Conservation (phyloP, 2,329 filamentous ascomycete species). For the Fusarium sp. region DNA sequence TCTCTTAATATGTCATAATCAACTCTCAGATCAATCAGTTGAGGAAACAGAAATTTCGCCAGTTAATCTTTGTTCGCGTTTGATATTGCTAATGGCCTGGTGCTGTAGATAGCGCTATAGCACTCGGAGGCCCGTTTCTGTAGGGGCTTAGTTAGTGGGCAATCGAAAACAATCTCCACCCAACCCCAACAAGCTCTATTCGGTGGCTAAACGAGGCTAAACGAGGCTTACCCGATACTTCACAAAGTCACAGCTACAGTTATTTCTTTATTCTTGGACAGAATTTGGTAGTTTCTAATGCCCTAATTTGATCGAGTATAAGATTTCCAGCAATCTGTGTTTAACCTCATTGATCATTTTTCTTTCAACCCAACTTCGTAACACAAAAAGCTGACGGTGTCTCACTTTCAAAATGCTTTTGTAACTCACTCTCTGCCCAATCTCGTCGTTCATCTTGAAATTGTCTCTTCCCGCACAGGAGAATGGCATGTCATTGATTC, state of each 20-base stretch:
- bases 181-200: no score
- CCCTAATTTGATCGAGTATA: neutral
- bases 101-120: neutral
- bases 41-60: no score
- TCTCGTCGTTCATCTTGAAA: neutral
- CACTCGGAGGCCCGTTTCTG: rapidly evolving
- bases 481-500: neutral
- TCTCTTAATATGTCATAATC: neutral
- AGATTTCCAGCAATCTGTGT: rapidly evolving
- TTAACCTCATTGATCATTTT: neutral
- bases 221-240: neutral
- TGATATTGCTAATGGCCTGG: neutral
- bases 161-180: neutral
- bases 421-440: no score
- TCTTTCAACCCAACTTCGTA: neutral
- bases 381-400: no score
- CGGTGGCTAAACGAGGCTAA: neutral
- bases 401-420: no score
- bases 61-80: neutral
- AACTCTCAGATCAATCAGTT: neutral
- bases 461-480: neutral
- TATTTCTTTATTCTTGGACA: neutral
- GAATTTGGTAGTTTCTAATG: rapidly evolving
- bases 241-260: neutral
- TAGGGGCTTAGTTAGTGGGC: neutral